Evolutionary conservation across 2,329 filamentous ascomycete species (phyloP).

Genomic region (Diaporthe ampelina): DNA sequence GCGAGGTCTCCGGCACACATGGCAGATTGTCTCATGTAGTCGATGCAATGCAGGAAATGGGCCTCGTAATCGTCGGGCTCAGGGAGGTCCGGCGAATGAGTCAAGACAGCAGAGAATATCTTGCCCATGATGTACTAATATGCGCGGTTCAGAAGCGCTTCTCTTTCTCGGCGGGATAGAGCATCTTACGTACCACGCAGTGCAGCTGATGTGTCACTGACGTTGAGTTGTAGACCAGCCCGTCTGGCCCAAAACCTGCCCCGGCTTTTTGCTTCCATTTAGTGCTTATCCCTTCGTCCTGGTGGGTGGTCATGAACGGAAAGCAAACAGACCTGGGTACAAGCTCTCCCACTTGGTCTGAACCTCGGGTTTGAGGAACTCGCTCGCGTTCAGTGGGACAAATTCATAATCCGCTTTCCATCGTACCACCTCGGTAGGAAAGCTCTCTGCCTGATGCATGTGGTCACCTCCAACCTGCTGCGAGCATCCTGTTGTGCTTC

Average conservation of each 20-base stretch:
- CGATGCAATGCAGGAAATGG: slow-evolving; percentile 55
- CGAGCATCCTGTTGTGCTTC: slow-evolving; percentile 16
- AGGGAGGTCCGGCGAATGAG: slow-evolving; percentile 36
- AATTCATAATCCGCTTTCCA: slow-evolving; percentile 56
- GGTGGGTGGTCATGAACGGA: too few relatives aligned
- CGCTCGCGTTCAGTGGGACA: slow-evolving; percentile 55
- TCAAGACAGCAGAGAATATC: slow-evolving; percentile 49
- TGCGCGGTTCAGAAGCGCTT: neutral
- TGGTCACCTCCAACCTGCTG: slow-evolving; percentile 57
- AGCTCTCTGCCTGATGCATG: slow-evolving; percentile 52
- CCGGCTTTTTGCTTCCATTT: slow-evolving; percentile 10
- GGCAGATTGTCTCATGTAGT: slow-evolving; percentile 47
- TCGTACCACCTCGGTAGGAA: slow-evolving; percentile 53
- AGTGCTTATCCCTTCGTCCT: neutral
- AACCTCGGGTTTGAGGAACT: slow-evolving; percentile 54
- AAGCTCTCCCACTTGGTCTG: slow-evolving; percentile 56
- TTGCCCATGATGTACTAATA: slow-evolving; percentile 52
- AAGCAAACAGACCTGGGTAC: slow-evolving; percentile 53
- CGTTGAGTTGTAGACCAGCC: slow-evolving; percentile 55
- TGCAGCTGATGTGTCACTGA: slow-evolving; percentile 58
- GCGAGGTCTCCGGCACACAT: slow-evolving; percentile 48
- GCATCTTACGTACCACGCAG: slow-evolving; percentile 51
- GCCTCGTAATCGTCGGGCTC: slow-evolving; percentile 46
- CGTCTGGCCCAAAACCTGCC: slow-evolving; percentile 31
- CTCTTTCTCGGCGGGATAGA: neutral